A percentile compares a stretch with the other conserved stretches of the same genome.
phyloP scores from a whole-genome alignment of 2,329 filamentous ascomycete genomes.

The Aspergillus melleus region DNA sequence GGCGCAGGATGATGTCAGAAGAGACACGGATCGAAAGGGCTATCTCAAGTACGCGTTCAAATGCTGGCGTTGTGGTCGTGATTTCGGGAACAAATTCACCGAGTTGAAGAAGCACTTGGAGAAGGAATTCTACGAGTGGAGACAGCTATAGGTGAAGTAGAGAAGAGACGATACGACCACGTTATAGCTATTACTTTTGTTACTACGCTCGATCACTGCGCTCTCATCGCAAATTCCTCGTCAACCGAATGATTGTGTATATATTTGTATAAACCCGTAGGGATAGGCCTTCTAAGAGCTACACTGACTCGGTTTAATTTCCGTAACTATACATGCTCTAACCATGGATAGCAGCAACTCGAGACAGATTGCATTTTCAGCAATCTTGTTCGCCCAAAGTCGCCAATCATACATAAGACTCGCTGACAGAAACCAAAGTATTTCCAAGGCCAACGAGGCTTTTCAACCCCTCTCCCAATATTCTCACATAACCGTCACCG shows the following conservation, averaged over 20 bases:
- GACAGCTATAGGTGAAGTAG: slow-evolving; percentile 51
- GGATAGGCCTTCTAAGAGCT: slow-evolving; percentile 10
- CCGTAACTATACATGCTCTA: slow-evolving; percentile 26
- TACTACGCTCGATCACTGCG: background rate
- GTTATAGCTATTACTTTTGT: background rate
- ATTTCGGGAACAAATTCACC: slow-evolving; percentile 73
- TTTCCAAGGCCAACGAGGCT: slow-evolving; percentile 6
- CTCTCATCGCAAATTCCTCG: background rate
- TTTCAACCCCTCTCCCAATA: slow-evolving; percentile 8
- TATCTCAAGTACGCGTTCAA: slow-evolving; percentile 66
- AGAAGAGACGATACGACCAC: background rate
- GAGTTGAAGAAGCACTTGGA: slow-evolving; percentile 73
- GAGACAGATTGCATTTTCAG: slow-evolving; percentile 23
- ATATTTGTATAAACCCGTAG: slow-evolving; percentile 7
- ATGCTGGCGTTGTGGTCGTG: slow-evolving; percentile 81
- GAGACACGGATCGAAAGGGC: slow-evolving; percentile 55
- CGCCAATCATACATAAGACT: slow-evolving; percentile 11
- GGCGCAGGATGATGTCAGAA: slow-evolving; percentile 61
- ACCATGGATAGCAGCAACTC: slow-evolving; percentile 17
- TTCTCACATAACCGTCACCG: slow-evolving; percentile 3
- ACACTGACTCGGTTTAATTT: slow-evolving; percentile 17
- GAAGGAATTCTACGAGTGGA: slow-evolving; percentile 76
- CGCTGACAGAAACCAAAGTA: slow-evolving; percentile 9
- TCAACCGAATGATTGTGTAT: slow-evolving; percentile 3
- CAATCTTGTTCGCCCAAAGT: slow-evolving; percentile 12